phyloP scores from a whole-genome alignment of 129 eudicot genomes.

The sunflower (Helianthus annuus) region DNA sequence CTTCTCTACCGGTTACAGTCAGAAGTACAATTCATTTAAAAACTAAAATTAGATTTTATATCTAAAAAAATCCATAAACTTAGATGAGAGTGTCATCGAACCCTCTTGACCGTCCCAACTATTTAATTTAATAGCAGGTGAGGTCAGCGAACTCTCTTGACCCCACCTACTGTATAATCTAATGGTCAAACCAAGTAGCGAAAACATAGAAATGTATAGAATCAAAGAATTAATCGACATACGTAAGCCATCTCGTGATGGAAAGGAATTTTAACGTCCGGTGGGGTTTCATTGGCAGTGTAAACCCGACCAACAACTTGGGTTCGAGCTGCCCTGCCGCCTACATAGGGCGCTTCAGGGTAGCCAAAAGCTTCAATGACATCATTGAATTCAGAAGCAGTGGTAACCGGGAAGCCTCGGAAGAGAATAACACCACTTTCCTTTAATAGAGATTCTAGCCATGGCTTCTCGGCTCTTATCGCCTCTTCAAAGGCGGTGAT shows the following conservation, averaged over 20 bases:
- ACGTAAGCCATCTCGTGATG: constrained; percentile 95
- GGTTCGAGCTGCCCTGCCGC: constrained; percentile 70
- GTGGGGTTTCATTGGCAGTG: constrained; percentile 84
- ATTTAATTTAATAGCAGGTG: background rate
- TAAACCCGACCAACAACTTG: constrained; percentile 70
- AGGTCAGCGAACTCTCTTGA: too few relatives aligned
- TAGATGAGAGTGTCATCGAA: too few relatives aligned
- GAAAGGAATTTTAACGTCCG: constrained; percentile 69
- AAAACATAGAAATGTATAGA: background rate
- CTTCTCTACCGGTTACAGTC: too few relatives aligned
- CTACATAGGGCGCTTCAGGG: constrained; percentile 30
- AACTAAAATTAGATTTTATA: too few relatives aligned
- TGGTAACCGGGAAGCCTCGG: constrained; percentile 17
- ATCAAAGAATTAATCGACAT: background rate
- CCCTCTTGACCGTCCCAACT: too few relatives aligned
- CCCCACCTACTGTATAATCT: background rate
- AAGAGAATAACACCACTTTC: constrained; percentile 25
- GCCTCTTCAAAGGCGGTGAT: background rate
- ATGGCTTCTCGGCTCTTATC: constrained; percentile 3
- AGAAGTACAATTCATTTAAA: too few relatives aligned
- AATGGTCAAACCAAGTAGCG: too few relatives aligned
- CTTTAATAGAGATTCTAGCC: constrained; percentile 16
- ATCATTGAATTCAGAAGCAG: constrained; percentile 25
- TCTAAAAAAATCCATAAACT: too few relatives aligned
- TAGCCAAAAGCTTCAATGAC: constrained; percentile 13